Conservation (phyloP, 768 basidiomycete genomes). For the Suillus decipiens region DNA sequence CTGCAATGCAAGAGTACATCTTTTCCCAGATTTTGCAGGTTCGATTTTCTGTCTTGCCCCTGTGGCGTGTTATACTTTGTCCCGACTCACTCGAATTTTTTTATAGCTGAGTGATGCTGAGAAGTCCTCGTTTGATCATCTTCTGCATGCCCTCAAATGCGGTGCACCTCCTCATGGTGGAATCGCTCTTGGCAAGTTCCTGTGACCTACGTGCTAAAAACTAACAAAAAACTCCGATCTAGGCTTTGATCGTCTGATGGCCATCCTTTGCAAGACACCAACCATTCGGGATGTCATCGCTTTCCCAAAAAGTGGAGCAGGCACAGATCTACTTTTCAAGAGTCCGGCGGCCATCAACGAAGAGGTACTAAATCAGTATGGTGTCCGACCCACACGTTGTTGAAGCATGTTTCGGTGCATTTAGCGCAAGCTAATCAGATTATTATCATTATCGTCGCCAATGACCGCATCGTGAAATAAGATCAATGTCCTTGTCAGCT, state of each 20-base stretch:
- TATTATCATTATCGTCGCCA: constrained; percentile 14
- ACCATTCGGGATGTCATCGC: constrained; percentile 97
- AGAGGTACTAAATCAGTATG: constrained; percentile 63
- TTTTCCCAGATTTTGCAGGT: constrained; percentile 80
- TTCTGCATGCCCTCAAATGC: constrained; percentile 82
- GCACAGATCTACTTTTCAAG: constrained; percentile 85
- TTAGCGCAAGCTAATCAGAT: constrained; percentile 2
- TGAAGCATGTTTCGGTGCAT: constrained; percentile 10
- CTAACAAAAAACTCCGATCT: constrained; percentile 16
- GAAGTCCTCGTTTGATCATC: constrained; percentile 75
- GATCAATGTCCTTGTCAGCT: constrained; percentile 4
- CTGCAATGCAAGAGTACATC: constrained; percentile 82
- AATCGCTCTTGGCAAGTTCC: constrained; percentile 75
- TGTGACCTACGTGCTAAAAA: constrained; percentile 18
- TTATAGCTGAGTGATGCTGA: constrained; percentile 72
- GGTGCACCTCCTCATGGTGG: constrained; percentile 97
- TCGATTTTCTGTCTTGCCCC: constrained; percentile 20
- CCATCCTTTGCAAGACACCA: constrained; percentile 82
- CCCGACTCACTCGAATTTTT: constrained; percentile 15
- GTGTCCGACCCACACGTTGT: constrained; percentile 42
- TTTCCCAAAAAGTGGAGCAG: constrained; percentile 88
- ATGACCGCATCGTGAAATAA: constrained; percentile 15
- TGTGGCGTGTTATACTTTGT: constrained; percentile 15
- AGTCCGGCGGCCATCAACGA: constrained; percentile 68
- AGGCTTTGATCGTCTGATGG: constrained; percentile 94